Evolutionary conservation across 805 yeast species (phyloP), one percentile per base, ranked within the genome.

Genomic region (Yarrowia phangngaensis): DNA sequence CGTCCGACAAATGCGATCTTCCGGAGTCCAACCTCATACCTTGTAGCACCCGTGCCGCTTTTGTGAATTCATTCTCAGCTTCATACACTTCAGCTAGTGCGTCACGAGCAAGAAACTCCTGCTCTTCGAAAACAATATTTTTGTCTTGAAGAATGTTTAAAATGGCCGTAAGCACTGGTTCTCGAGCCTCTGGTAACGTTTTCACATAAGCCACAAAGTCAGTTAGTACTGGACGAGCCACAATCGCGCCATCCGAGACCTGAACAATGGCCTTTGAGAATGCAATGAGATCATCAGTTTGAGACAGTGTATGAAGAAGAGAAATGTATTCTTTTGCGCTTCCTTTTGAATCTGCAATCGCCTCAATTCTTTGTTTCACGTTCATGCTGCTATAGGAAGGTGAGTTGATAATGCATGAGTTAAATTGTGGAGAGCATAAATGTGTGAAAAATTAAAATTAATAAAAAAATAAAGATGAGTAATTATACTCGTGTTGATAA

Each of bases 21-120:
- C 23, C 33, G 14, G 31, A 4, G 55, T 50, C 23, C 53, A 58
- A 14, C 54, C 50, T 3, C 55, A 33, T 51, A 5, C 59, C 62
- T 20, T 57, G 60, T 1, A 63, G 55, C 2, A 56, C 30, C 8
- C 35, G 30, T 0, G 64, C 65, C 3, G 65, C 64, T 15, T 52
- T 26, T 12, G 43, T 36, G 35, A 40, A 52, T 19, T 54, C 52
- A 7, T 38, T 52, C 4, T 48, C 49, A 6, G 33, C 14, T 30
- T 59, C 58, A 49, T 52, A 60, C 14, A 59, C 24, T 8, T 51
- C 53, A 3, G 64, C 63, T 15, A 62, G 54, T 4, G 52, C 49
- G n/a, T 51, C 54, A 11, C 65, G 55, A 8, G 53, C 49, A n/a
- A 35, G 16, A 7, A 51, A 40, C 16, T 62, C 65, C 27, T 55